These are phyloP conservation scores for Leucosporidium yakuticum DNA, from an alignment of 768 basidiomycete species.

Conservation along the genomic window DNA sequence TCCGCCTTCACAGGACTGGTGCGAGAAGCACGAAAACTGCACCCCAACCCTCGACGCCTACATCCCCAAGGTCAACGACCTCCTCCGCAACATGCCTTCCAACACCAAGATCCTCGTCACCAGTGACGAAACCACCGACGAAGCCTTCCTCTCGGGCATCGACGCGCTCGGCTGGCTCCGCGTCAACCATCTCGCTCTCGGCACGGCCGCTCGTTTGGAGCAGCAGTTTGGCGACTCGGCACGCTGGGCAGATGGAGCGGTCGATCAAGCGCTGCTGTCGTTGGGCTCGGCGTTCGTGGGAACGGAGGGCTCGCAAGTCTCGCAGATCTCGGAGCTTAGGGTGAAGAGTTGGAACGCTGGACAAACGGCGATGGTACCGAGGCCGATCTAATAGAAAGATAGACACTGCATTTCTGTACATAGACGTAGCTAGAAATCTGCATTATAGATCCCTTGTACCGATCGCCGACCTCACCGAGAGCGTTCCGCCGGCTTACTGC, in stretches of 20 bases:
- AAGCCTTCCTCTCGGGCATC: conserved; percentile 15
- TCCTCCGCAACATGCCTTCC: not conserved
- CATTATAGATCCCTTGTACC: too few species aligned
- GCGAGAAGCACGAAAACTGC: conserved; percentile 9
- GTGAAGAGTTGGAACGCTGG: too few species aligned
- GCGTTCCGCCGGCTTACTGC: not conserved
- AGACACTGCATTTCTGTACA: too few species aligned
- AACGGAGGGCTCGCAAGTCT: conserved; percentile 24
- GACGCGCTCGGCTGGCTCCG: conserved; percentile 30
- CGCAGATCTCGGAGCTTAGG: too few species aligned
- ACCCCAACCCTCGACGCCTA: conserved; percentile 14
- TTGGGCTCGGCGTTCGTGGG: conserved; percentile 24
- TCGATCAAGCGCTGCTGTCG: conserved; percentile 29
- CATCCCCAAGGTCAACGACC: conserved; percentile 14
- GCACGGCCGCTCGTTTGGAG: conserved; percentile 5
- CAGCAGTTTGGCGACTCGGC: conserved; percentile 18
- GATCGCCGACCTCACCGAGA: too few species aligned
- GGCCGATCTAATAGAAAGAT: too few species aligned
- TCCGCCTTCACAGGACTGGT: not conserved
- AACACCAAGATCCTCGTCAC: conserved; percentile 21
- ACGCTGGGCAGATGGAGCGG: conserved; percentile 26
- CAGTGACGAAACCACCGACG: conserved; percentile 30
- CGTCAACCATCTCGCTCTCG: conserved; percentile 30
- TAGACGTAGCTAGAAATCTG: too few species aligned
- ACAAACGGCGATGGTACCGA: too few species aligned